Evolutionary conservation across 2,329 filamentous ascomycete genomes (phyloP).

Genomic region (Tothia fuscella): DNA sequence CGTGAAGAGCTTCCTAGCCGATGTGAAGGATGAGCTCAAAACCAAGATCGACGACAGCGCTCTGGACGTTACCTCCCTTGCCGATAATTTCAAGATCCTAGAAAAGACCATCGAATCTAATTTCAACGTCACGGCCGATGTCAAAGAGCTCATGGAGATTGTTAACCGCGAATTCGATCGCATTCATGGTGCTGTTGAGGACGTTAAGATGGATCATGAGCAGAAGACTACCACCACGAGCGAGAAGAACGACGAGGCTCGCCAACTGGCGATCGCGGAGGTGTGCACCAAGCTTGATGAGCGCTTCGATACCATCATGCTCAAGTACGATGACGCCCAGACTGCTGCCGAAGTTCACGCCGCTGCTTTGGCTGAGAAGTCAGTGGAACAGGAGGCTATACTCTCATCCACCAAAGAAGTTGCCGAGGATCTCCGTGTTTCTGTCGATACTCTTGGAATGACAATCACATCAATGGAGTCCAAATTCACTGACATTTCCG

Average conservation of each 20-base stretch:
- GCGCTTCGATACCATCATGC: slow-evolving; percentile 68
- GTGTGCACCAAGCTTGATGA: slow-evolving; percentile 54
- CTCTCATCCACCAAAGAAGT: slow-evolving; percentile 64
- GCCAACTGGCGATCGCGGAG: slow-evolving; percentile 41
- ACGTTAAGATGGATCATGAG: slow-evolving; percentile 67
- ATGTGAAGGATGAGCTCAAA: slow-evolving; percentile 66
- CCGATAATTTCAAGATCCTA: slow-evolving; percentile 53
- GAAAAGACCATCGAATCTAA: slow-evolving; percentile 51
- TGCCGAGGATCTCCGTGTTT: slow-evolving; percentile 74
- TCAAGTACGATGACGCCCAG: slow-evolving; percentile 82
- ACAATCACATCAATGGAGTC: slow-evolving; percentile 35
- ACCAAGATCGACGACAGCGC: slow-evolving; percentile 65
- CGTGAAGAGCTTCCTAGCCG: slow-evolving; percentile 64
- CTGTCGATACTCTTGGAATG: slow-evolving; percentile 74
- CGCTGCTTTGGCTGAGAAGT: slow-evolving; percentile 60
- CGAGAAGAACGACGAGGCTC: slow-evolving; percentile 49
- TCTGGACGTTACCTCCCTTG: slow-evolving; percentile 48
- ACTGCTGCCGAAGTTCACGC: slow-evolving; percentile 60
- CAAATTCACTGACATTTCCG: slow-evolving; percentile 67
- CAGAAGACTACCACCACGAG: slow-evolving; percentile 43
- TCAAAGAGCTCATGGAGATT: slow-evolving; percentile 53
- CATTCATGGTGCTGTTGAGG: slow-evolving; percentile 65
- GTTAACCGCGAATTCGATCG: slow-evolving; percentile 84
- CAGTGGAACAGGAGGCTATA: slow-evolving; percentile 60
- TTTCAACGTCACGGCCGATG: slow-evolving; percentile 31